Evolutionary conservation across 768 basidiomycete species (phyloP).

Genomic region (Gymnopilus dilepis): DNA sequence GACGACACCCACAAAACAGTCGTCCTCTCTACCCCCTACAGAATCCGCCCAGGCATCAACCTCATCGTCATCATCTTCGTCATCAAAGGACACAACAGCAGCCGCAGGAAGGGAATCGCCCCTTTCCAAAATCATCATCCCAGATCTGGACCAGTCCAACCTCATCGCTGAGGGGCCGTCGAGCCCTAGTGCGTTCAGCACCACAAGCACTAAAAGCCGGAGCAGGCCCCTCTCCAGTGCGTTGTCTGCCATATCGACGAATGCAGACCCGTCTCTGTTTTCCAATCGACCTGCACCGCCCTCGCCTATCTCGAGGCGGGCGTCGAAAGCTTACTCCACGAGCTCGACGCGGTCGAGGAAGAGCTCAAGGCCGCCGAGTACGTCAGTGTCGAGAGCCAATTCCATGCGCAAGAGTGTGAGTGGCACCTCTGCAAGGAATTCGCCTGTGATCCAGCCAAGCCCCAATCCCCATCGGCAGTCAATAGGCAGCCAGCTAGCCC

Average conservation of each 20-base stretch:
- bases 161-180: conserved; percentile 11
- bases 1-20: conserved; percentile 34
- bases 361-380: conserved; percentile 33
- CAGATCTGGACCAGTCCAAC: conserved; percentile 13
- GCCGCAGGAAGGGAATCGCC: conserved; percentile 1
- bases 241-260: not conserved
- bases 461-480: conserved; percentile 21
- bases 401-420: conserved; percentile 23
- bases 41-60: conserved; percentile 5
- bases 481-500: conserved; percentile 23
- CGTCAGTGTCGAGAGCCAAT: conserved; percentile 30
- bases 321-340: conserved; percentile 42
- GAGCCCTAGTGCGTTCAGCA: conserved; percentile 23
- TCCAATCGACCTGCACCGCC: conserved; percentile 65
- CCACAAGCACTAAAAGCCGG: conserved; percentile 14
- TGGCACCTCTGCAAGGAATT: conserved; percentile 11
- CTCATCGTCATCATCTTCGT: not conserved
- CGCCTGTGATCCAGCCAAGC: conserved; percentile 20
- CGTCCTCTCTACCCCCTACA: conserved; percentile 17
- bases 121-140: conserved; percentile 22
- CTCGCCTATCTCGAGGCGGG: conserved; percentile 59
- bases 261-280: conserved; percentile 22
- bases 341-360: conserved; percentile 32
- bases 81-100: not conserved
- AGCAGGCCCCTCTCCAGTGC: conserved; percentile 9